Percentiles rank a stretch among this genome's conserved stretches.
phyloP scores from a whole-genome alignment of 257 asterid species.

The Prunella vulgaris region DNA sequence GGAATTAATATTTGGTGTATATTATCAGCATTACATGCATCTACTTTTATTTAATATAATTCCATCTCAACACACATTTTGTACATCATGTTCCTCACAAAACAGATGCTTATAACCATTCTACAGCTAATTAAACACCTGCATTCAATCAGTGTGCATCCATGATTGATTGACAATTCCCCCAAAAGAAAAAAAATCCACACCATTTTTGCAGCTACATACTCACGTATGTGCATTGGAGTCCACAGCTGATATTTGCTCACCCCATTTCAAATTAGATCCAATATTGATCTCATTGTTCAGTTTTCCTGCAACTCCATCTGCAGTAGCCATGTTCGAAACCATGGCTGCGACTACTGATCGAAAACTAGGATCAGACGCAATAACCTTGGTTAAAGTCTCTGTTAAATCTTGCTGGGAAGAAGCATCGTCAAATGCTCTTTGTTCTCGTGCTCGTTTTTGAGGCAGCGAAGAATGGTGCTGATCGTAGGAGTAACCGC shows the following conservation, averaged over 20 bases:
- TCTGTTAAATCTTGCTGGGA: conserved; percentile 64
- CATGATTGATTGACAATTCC: not conserved
- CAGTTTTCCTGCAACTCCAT: conserved; percentile 23
- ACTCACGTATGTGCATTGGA: not conserved
- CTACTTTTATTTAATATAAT: not conserved
- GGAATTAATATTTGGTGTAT: conserved; percentile 30
- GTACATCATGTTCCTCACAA: conserved; percentile 20
- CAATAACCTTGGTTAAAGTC: conserved; percentile 67
- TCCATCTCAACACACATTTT: conserved; percentile 21
- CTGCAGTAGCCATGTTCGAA: conserved; percentile 53
- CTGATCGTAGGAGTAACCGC: conserved; percentile 20
- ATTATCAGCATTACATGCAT: conserved; percentile 22
- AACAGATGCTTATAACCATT: not conserved
- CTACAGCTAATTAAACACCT: conserved; percentile 3
- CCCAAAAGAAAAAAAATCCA: not conserved
- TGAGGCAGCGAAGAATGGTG: conserved; percentile 24
- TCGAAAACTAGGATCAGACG: conserved; percentile 70
- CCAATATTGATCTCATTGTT: conserved; percentile 18
- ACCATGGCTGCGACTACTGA: conserved; percentile 69
- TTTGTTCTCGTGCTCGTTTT: conserved; percentile 32
- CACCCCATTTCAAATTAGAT: not conserved
- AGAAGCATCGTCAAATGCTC: conserved; percentile 30
- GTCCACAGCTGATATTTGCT: conserved; percentile 5
- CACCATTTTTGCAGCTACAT: not conserved
- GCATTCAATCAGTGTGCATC: conserved; percentile 9